Base-by-base conservation (phyloP, 2,329 filamentous ascomycete genomes). In the Aspergillus melleus region DNA sequence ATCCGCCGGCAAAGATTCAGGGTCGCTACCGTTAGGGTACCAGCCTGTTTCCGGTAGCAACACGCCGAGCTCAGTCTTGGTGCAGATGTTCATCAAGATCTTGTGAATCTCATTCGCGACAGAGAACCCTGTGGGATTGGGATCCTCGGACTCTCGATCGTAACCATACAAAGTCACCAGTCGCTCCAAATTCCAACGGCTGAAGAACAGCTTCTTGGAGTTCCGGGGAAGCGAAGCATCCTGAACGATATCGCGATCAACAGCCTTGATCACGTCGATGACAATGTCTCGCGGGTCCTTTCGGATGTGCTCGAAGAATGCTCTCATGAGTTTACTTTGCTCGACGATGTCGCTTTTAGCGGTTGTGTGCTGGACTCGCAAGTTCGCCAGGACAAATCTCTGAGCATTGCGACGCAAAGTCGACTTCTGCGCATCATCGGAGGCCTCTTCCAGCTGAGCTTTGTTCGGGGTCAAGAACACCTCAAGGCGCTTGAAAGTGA, bases 401-500 rank as follows among this genome's bases (percentile, higher is more conserved):
- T 96, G 83, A 9, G 93, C 90, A 70, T 93, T 92, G 2, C 91
- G 91, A 55, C 95, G 85, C 19, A 96, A 84, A 8, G 92, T 93
- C 2, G 92, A 90, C 68, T 87, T 89, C 62, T 86, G 84, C 6
- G 80, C 76, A 58, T 91, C 88, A 67, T 90, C 89, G 2, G 83
- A 77, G 1, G 80, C 80, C 32, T 87, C 83, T 51, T 86, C 83
- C 52, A 68, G 57, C 47, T 72, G 75, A 16, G 76, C 73, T 64
- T 80, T 85, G 55, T 86, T 84, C n/a, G 94, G 82, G 49, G 88
- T 87, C 55, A 99, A 84, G 67, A 96, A 96, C 55, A 91, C 84
- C 6, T 90, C 89, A 2, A 99, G 79, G 6, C 88, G 88, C 68
- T 92, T 89, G 59, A 96, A 89, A 0, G 91, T 95, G 60, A 87